These are phyloP conservation scores for Brassica carinata DNA, from an alignment of 345 rosid genomes.

Conservation along the genomic window DNA sequence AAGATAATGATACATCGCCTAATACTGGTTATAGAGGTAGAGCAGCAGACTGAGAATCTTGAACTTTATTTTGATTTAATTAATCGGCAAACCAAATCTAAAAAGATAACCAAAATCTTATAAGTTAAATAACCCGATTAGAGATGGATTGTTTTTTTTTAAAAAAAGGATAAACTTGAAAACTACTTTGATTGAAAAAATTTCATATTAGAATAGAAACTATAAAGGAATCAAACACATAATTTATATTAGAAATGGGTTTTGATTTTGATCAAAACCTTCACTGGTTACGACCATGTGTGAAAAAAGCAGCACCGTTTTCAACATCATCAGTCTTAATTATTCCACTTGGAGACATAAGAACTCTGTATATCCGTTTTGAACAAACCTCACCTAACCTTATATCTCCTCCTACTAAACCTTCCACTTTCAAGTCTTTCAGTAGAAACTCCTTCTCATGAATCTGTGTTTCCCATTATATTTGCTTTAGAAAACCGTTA, in stretches of 20 bases:
- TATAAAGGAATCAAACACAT: neutral
- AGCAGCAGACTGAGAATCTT: too few species aligned
- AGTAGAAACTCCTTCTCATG: conserved; percentile 90
- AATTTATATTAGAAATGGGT: neutral
- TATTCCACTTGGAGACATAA: conserved; percentile 71
- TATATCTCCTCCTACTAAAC: conserved; percentile 65
- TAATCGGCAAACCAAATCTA: too few species aligned
- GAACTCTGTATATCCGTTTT: conserved; percentile 78
- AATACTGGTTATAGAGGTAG: too few species aligned
- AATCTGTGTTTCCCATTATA: conserved; percentile 48
- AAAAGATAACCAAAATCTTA: neutral
- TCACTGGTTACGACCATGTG: neutral
- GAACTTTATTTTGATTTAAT: too few species aligned
- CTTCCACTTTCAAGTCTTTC: conserved; percentile 74
- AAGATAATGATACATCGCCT: too few species aligned
- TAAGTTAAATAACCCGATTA: neutral
- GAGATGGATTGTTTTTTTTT: neutral
- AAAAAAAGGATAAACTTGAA: too few species aligned
- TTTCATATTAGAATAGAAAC: neutral
- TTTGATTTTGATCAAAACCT: neutral
- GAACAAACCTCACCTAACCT: conserved; percentile 88
- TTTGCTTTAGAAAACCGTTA: neutral
- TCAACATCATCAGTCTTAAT: conserved; percentile 85
- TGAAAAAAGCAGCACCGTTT: conserved; percentile 86
- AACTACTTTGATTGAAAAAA: neutral